Conservation (phyloP, 2,329 filamentous ascomycete species). For the Colletotrichum theobromicola region DNA sequence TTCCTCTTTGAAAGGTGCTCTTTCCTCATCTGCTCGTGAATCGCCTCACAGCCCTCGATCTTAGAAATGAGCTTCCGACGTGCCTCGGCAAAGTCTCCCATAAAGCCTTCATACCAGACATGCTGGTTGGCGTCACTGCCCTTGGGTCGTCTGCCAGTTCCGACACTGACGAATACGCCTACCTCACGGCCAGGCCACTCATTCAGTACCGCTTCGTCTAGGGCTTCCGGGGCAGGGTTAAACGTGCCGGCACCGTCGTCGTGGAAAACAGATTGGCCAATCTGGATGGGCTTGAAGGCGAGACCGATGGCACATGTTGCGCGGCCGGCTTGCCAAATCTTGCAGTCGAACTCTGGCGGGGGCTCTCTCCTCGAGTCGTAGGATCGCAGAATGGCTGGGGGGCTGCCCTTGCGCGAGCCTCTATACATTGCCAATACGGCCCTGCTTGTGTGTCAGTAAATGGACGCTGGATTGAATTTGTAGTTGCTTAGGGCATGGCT, state of each 20-base stretch:
- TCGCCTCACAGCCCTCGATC: conserved; percentile 93
- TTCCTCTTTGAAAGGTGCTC: conserved; percentile 78
- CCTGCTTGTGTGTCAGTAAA: conserved; percentile 50
- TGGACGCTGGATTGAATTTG: background rate
- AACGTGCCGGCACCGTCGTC: conserved; percentile 92
- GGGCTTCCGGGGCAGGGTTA: conserved; percentile 83
- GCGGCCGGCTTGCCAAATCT: conserved; percentile 94
- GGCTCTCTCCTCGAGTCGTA: conserved; percentile 96
- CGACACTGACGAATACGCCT: conserved; percentile 89
- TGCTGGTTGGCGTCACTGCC: conserved; percentile 72
- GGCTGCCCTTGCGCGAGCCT: conserved; percentile 72
- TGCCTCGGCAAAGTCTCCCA: conserved; percentile 92
- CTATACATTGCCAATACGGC: conserved; percentile 91
- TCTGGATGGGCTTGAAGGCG: conserved; percentile 94
- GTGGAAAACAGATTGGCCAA: conserved; percentile 92
- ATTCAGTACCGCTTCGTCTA: conserved; percentile 90
- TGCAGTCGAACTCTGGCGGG: conserved; percentile 89
- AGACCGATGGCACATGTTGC: conserved; percentile 91
- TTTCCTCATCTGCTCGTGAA: conserved; percentile 83
- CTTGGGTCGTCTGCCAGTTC: conserved; percentile 83
- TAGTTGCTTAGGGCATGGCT: conserved; percentile 40
- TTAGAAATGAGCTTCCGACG: conserved; percentile 83
- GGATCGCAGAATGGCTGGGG: conserved; percentile 80
- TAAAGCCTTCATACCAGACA: conserved; percentile 92
- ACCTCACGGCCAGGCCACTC: conserved; percentile 96